Conservation (phyloP, 2,329 filamentous ascomycete genomes). For the Parastagonospora avenae region DNA sequence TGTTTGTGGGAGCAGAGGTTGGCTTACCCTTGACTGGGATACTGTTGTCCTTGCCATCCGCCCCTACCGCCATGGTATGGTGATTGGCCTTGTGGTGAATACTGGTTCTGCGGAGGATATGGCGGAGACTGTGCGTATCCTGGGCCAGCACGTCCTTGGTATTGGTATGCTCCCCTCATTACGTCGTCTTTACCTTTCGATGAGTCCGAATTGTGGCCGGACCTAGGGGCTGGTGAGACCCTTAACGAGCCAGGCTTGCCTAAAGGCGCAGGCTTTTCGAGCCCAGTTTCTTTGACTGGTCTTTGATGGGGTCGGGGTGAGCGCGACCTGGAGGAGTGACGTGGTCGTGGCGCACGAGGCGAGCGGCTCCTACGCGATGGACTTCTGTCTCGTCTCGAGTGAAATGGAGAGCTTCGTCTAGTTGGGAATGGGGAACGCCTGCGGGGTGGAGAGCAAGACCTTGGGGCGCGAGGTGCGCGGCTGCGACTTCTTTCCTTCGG, state of each 20-base stretch:
- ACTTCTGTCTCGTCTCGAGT: conserved; percentile 20
- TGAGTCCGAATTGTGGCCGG: conserved; percentile 39
- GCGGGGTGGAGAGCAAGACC: conserved; percentile 40
- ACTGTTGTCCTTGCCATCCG: conserved; percentile 55
- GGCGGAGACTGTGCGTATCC: conserved; percentile 65
- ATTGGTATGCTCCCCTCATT: conserved; percentile 45
- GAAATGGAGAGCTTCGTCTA: conserved; percentile 31
- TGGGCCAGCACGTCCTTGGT: conserved; percentile 45
- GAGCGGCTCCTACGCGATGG: conserved; percentile 29
- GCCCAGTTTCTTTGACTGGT: conserved; percentile 22
- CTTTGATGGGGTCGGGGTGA: conserved; percentile 18
- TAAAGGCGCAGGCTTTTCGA: conserved; percentile 14
- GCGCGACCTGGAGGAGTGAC: conserved; percentile 38
- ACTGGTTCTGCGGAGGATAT: conserved; percentile 62
- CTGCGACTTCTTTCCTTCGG: conserved; percentile 33
- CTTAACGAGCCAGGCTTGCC: conserved; percentile 25
- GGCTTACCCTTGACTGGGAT: conserved; percentile 57
- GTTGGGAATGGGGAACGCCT: conserved; percentile 32
- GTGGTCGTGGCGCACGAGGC: conserved; percentile 29
- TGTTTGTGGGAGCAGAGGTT: not conserved
- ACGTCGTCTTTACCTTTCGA: conserved; percentile 32
- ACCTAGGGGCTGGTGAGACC: conserved; percentile 34
- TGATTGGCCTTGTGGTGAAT: conserved; percentile 66
- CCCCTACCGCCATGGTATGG: conserved; percentile 63
- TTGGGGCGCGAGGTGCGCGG: conserved; percentile 29